Percentiles rank a stretch among this genome's conserved stretches.
These are phyloP conservation scores for Trichoderma virens DNA, from an alignment of 495 filamentous ascomycete species.

Conservation along the genomic window DNA sequence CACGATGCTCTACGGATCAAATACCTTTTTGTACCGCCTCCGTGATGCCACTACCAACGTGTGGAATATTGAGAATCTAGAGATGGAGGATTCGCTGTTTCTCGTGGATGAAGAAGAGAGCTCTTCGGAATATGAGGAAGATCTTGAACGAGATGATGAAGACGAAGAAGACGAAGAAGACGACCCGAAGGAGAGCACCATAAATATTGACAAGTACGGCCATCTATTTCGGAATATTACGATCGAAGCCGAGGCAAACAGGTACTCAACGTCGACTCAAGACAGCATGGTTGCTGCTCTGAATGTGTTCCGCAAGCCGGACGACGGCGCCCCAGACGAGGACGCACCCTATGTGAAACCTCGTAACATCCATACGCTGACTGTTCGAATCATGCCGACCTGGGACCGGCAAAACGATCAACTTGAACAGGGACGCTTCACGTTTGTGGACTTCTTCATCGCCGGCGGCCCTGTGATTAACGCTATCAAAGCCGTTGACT, in stretches of 20 bases:
- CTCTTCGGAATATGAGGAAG: not conserved
- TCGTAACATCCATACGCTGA: slow-evolving; percentile 8
- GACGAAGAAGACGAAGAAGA: not conserved
- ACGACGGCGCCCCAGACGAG: not conserved
- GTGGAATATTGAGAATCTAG: not conserved
- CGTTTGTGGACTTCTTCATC: not conserved
- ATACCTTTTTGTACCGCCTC: slow-evolving; percentile 32
- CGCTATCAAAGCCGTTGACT: not conserved
- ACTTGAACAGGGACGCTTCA: not conserved
- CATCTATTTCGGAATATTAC: slow-evolving; percentile 30
- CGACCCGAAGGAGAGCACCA: not conserved
- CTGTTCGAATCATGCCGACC: not conserved
- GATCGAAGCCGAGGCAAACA: slow-evolving; percentile 29
- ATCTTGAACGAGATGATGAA: not conserved
- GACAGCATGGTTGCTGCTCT: slow-evolving; percentile 6
- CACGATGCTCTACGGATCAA: slow-evolving; percentile 32
- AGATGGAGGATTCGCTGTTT: not conserved
- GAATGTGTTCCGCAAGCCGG: not conserved
- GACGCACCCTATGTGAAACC: not conserved
- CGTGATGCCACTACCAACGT: slow-evolving; percentile 19
- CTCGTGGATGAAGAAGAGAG: not conserved
- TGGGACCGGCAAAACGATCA: not conserved
- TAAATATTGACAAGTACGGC: slow-evolving; percentile 28
- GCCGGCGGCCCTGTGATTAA: not conserved
- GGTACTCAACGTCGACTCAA: slow-evolving; percentile 5